Evolutionary conservation across 139 green algal species (phyloP).

Genomic region (Choricystis sp.): DNA sequence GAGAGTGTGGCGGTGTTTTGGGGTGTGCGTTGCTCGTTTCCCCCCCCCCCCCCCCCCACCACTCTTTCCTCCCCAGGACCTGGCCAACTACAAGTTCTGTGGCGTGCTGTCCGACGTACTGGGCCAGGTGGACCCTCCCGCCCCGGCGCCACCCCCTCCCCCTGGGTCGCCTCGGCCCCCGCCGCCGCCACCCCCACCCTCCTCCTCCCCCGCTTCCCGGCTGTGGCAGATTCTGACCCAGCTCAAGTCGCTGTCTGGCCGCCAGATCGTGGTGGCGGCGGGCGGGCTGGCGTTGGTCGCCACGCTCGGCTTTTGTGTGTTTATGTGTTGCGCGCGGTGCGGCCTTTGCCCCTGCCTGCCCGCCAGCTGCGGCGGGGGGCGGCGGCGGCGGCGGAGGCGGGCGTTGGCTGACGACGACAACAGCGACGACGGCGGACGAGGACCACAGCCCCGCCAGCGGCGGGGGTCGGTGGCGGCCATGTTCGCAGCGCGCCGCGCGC

Average conservation of each 20-base stretch:
- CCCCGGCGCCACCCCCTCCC: too few species aligned
- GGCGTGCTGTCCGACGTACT: not conserved
- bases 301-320: not conserved
- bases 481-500: too few species aligned
- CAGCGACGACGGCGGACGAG: not conserved
- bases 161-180: not conserved
- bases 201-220: not conserved
- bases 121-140: too few species aligned
- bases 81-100: not conserved
- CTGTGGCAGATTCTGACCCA: not conserved
- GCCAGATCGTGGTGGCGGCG: not conserved
- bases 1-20: too few species aligned
- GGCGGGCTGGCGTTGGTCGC: not conserved
- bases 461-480: not conserved
- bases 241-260: not conserved
- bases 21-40: too few species aligned
- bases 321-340: not conserved
- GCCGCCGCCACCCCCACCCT: too few species aligned
- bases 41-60: too few species aligned
- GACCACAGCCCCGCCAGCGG: not conserved
- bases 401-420: not conserved
- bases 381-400: too few species aligned
- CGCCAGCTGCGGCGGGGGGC: not conserved
- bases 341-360: not conserved
- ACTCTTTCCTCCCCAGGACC: not conserved